Base-by-base conservation (phyloP, 495 filamentous ascomycete genomes). In the Margaritispora aquatica region DNA sequence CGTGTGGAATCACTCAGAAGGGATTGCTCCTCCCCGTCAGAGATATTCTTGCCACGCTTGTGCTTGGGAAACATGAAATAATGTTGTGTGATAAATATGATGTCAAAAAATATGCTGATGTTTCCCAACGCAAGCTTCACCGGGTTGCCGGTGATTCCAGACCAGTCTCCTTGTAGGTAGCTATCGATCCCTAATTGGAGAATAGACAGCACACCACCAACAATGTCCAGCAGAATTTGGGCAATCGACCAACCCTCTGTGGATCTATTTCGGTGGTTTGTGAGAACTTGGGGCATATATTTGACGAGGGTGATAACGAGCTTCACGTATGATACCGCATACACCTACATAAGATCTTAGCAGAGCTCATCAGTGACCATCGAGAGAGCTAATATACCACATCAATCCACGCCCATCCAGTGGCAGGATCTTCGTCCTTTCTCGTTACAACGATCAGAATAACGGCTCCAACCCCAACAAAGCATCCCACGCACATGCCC, bases 231-330 rank as follows among this genome's bases (percentile, higher is more conserved):
- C n/a, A 96, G 75, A 56, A 94, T 92, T 70, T 92, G 88, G 46
- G 73, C 65, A 58, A 97, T 97, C 56, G 81, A 86, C 92, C 92
- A 97, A 34, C 95, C 94, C 26, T 76, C 72, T 1, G 94, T 98
- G 34, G 89, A 92, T 60, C 85, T 77, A 51, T 90, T 88, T 67
- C 82, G 79, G 66, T 88, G 92, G 74, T 97, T 97, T 60, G 87
- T 76, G 61, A 83, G 77, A 11, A 86, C 85, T 73, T 98, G 94
- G 13, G 94, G 95, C 36, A 88, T 80, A 72, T 97, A 98, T 70
- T 98, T 98, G 64, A 96, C 77, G 3, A 96, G 67, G 0, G 90
- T 96, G 47, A 96, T 81, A 22, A 92, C 64, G n/a, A 98, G 76
- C 71, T 98, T 98, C 70, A 94, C 79, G 65, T 90, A 96, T 19